Evolutionary conservation across 257 asterid species (phyloP).

Genomic region (Solanum arcanum): DNA sequence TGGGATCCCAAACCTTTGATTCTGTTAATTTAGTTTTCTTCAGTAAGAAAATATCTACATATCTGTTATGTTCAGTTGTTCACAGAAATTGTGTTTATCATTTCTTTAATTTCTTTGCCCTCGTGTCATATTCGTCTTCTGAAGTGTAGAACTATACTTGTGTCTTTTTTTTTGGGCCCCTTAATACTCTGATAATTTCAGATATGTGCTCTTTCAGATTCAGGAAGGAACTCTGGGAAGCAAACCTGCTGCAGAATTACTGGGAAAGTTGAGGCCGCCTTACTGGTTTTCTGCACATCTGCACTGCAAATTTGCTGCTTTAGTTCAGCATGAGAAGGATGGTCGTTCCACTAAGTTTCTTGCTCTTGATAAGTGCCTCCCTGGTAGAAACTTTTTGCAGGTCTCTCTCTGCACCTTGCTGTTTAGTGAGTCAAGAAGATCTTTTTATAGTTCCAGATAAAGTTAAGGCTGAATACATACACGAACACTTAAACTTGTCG

Average conservation of each 20-base stretch:
- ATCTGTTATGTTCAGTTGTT: background rate
- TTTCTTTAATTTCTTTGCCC: background rate
- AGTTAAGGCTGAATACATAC: background rate
- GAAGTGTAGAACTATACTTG: background rate
- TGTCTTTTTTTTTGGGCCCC: background rate
- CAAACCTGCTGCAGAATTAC: slow-evolving; percentile 75
- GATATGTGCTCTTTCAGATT: slow-evolving; percentile 32
- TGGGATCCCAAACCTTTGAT: background rate
- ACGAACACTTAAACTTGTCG: background rate
- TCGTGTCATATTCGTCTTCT: background rate
- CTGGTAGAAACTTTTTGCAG: slow-evolving; percentile 55
- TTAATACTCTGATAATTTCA: background rate
- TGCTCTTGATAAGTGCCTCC: slow-evolving; percentile 37
- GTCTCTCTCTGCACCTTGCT: slow-evolving; percentile 20
- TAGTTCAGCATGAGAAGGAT: slow-evolving; percentile 63
- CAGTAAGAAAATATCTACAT: background rate
- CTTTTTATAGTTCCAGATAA: background rate
- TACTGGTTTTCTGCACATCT: slow-evolving; percentile 94
- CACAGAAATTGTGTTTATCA: background rate
- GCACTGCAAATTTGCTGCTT: slow-evolving; percentile 92
- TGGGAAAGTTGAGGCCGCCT: slow-evolving; percentile 65
- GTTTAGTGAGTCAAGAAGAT: background rate
- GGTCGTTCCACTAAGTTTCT: slow-evolving; percentile 48
- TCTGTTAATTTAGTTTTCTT: background rate
- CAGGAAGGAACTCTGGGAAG: slow-evolving; percentile 67